Percentiles rank a stretch among this genome's conserved stretches.
These are phyloP conservation scores for Saturnispora serradocipensis DNA, from an alignment of 805 yeast genomes.

Conservation along the genomic window DNA sequence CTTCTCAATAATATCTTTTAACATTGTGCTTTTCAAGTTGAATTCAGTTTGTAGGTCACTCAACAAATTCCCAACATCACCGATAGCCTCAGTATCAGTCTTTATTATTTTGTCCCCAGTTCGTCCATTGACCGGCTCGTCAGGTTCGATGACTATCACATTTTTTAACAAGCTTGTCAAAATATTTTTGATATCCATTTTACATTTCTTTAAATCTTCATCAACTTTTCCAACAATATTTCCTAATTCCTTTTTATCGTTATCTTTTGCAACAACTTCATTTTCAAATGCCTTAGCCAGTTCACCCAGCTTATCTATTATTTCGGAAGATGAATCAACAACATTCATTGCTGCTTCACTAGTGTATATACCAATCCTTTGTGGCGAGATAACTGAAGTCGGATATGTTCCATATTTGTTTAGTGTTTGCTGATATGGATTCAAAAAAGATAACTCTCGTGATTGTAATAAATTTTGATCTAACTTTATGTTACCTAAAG, in stretches of 20 bases:
- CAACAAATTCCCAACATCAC: slow-evolving; percentile 19
- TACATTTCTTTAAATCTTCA: slow-evolving; percentile 25
- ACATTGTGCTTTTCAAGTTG: slow-evolving; percentile 12
- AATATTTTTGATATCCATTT: slow-evolving; percentile 27
- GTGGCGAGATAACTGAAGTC: not conserved
- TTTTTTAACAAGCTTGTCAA: slow-evolving; percentile 16
- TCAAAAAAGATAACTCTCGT: slow-evolving; percentile 7
- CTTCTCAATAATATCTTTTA: slow-evolving; percentile 29
- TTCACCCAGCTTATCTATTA: slow-evolving; percentile 39
- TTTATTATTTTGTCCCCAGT: slow-evolving; percentile 12
- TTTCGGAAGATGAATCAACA: slow-evolving; percentile 40
- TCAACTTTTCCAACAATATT: slow-evolving; percentile 23
- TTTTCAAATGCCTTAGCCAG: slow-evolving; percentile 44
- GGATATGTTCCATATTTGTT: slow-evolving; percentile 20
- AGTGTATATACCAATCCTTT: slow-evolving; percentile 22
- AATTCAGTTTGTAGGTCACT: slow-evolving; percentile 12
- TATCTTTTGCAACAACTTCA: slow-evolving; percentile 37
- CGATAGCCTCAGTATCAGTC: slow-evolving; percentile 4
- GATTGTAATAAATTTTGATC: not conserved
- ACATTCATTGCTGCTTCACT: slow-evolving; percentile 49
- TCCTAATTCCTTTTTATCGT: slow-evolving; percentile 26
- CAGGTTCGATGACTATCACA: slow-evolving; percentile 2
- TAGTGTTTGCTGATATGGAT: slow-evolving; percentile 16
- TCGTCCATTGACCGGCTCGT: not conserved
- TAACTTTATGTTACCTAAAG: slow-evolving; percentile 4